Evolutionary conservation across 2,329 filamentous ascomycete genomes (phyloP).

Genomic region (Claviceps paspali): DNA sequence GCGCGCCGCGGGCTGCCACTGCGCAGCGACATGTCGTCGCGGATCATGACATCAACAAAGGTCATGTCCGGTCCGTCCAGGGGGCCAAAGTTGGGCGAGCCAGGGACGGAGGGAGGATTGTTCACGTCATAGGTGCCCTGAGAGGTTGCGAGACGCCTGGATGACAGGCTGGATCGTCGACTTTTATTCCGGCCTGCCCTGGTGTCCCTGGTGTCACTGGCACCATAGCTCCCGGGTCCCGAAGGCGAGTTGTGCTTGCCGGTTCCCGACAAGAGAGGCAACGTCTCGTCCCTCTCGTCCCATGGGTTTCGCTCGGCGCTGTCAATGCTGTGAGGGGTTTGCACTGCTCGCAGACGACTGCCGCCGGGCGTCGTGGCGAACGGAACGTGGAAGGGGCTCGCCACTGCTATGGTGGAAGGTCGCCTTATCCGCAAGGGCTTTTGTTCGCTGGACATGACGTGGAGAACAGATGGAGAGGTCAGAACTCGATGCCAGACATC

Average conservation of each 20-base stretch:
- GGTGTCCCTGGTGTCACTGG: conserved; percentile 23
- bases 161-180: conserved; percentile 36
- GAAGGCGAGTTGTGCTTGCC: conserved; percentile 11
- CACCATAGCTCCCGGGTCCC: conserved; percentile 24
- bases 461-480: not conserved
- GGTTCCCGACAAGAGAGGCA: conserved; percentile 35
- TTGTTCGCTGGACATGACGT: conserved; percentile 32
- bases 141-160: conserved; percentile 23
- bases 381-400: conserved; percentile 20
- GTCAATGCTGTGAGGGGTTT: conserved; percentile 25
- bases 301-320: conserved; percentile 28
- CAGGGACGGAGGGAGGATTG: conserved; percentile 53
- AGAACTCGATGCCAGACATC: not conserved
- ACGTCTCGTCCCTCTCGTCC: conserved; percentile 39
- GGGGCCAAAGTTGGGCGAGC: conserved; percentile 39
- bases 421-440: conserved; percentile 49
- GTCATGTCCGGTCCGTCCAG: conserved; percentile 36
- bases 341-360: conserved; percentile 22
- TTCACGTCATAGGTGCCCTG: conserved; percentile 43
- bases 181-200: conserved; percentile 21
- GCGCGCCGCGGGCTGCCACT: conserved; percentile 15
- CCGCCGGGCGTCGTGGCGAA: conserved; percentile 12
- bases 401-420: conserved; percentile 29
- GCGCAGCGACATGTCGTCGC: conserved; percentile 41
- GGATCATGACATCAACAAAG: conserved; percentile 56